Base-by-base conservation (phyloP, 441 rosid species). In the Populus tomentosa region DNA sequence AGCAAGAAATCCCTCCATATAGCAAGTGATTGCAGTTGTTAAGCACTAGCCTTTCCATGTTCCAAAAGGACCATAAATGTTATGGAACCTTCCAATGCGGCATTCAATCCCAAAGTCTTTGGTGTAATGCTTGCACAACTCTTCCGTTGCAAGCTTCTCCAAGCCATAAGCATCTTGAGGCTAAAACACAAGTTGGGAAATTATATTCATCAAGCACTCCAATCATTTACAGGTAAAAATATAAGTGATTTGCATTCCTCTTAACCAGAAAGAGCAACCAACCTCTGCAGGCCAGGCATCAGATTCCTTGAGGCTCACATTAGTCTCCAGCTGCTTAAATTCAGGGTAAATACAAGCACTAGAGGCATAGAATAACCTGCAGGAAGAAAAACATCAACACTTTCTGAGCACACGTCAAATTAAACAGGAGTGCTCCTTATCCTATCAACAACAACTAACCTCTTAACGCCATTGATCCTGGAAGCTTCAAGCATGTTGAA, bases 261-360 rank as follows among this genome's bases (percentile, higher is more conserved):
- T 73, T 13, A 13, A 40, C 42, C 30, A 75, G 53, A 20, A 38
- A 77, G 61, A 77, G 67, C 18, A 80, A 86, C 87, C 68, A 80
- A 94, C 99, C 99, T 95, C 98, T 9, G 99, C 99, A 78, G 98
- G 98, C 98, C 99, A 95, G 62, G 98, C 99, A 85, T 95, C 99
- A n/a, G 98, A 80, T 81, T 95, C 99, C 91, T 94, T 95, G 81
- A 95, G 82, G 92, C 98, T 95, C 82, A 95, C 99, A 80, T 92
- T 94, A 50, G 97, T 95, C 10, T 95, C 98, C 85, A 95, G 81
- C 86, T 95, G 99, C 90, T 95, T 95, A 72, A 94, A 95, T 85
- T 95, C 97, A 10, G 99, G 97, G 74, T 94, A 95, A 82, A 94
- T 95, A 78, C 98, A 95, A 75, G 99, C 98, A 88, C 99, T 95